Base-by-base conservation (phyloP, 1,284 basidiomycete genomes). In the Apiotrichum montevideense region DNA sequence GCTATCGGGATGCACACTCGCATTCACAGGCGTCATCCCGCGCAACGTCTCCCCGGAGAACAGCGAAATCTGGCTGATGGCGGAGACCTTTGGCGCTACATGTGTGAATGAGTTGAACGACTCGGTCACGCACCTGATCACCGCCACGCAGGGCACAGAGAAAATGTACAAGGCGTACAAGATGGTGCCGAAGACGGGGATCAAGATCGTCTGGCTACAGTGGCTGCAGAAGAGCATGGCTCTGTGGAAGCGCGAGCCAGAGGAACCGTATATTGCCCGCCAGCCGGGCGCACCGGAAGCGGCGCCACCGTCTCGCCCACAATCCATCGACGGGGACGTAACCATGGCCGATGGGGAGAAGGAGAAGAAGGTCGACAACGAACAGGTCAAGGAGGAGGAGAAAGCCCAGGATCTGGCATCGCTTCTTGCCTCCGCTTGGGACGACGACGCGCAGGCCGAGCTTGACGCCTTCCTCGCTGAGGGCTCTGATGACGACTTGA, bases 1-100 rank as follows among this genome's bases (percentile, higher is more conserved):
- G 0, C 80, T 98, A 15, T 79, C 81, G 33, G 90, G 87, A 32
- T 83, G 87, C 46, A 83, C 87, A 66, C 82, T 98, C 33, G 81
- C 94, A 35, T 98, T 98, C 74, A 96, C 94, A 0, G 89, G 90
- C 52, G 85, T 98, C 46, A 93, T 98, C 56, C 93, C 95, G 2
- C 83, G 94, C 32, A 87, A 91, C 62, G 84, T 84, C 7, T 79
- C 79, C 58, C 87, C 90, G 34, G 86, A 92, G 70, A 80, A 64
- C 74, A 78, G 58, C 13, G 90, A 95, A 63, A 84, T 92, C 51
- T 98, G 94, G 94, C 82, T 84, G 58, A 81, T 87, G 65, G 91
- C 95, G 4, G 80, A 83, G 49, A 85, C 88, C 72, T 98, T 96
- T 68, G 95, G 95, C 14, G 95, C 95, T 0, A 79, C 78, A 42